Base-by-base conservation (phyloP, 768 basidiomycete species). In the Terana coerulea region DNA sequence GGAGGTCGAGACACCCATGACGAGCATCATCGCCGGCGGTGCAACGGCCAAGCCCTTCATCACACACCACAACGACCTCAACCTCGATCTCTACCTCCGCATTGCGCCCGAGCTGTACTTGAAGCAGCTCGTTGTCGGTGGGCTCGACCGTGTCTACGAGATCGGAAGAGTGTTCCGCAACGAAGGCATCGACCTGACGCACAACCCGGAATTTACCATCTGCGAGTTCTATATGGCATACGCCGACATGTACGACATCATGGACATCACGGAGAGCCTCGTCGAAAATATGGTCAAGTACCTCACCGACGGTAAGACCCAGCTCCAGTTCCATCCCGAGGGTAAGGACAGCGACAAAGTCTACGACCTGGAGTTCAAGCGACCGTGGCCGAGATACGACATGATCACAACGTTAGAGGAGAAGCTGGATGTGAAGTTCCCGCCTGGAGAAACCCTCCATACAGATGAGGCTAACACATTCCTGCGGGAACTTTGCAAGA, bases 141-240 rank as follows among this genome's bases (percentile, higher is more conserved):
- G 97, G 2, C 79, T 99, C 19, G 95, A 98, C 68, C 87, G 97
- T 39, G 97, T 99, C 11, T 99, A 92, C 70, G 97, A 99, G 71
- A 98, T 99, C 56, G 97, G 95, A 2, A 85, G 95, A 35, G 94
- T 98, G 11, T 99, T 98, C 80, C 78, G 97, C 41, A 99, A 98
- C 69, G 97, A 99, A 68, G 91, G 95, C 26, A 99, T 99, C 64
- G 97, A 99, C 72, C 74, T 99, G 58, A 99, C 97, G 15, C 97
- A 99, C 70, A 99, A 99, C 71, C 97, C 97, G 59, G 97, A 99
- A 69, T 98, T 98, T 74, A 91, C 92, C 5, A 95, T 98, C 72
- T 98, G 95, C 79, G 95, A 99, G 74, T 98, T 99, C 72, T 99
- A 98, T 66, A 98, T 99, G 95, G 95, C 97, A 26, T 98, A 98